Percentiles rank a stretch among this genome's conserved stretches.
phyloP scores from a whole-genome alignment of 176 grass and related monocot genomes.

The Pharus latifolius region DNA sequence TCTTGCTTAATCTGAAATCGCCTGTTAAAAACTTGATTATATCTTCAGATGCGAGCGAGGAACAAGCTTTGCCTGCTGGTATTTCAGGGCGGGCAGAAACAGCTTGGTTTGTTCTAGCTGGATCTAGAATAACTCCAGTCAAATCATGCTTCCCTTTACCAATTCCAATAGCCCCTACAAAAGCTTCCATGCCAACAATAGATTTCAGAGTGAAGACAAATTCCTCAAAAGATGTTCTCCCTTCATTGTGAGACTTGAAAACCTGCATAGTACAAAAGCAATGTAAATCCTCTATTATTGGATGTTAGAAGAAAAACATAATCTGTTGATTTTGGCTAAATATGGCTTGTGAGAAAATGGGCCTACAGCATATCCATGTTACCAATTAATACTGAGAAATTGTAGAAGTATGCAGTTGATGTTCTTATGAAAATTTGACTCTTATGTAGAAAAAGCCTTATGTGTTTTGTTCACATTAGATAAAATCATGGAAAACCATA shows the following conservation, averaged over 20 bases:
- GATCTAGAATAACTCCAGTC: constrained; percentile 37
- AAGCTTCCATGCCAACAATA: constrained; percentile 28
- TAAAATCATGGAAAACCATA: background rate
- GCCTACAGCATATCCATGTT: background rate
- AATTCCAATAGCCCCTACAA: constrained; percentile 48
- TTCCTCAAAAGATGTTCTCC: constrained; percentile 32
- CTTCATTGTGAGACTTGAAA: constrained; percentile 35
- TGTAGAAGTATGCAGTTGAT: background rate
- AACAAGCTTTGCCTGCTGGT: constrained; percentile 39
- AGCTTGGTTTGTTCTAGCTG: constrained; percentile 26
- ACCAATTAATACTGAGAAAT: background rate
- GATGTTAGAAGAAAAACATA: background rate
- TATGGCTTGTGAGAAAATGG: background rate
- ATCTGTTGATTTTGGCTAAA: constrained; percentile 5
- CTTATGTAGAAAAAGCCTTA: too few species aligned
- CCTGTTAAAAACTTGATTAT: constrained; percentile 58
- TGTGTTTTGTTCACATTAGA: background rate
- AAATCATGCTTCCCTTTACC: constrained; percentile 56
- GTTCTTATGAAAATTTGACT: background rate
- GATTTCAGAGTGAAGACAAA: constrained; percentile 47
- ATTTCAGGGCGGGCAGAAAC: constrained; percentile 14
- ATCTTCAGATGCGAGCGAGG: constrained; percentile 28
- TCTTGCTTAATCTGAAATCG: constrained; percentile 57
- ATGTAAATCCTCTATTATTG: background rate
- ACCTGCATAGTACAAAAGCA: constrained; percentile 26